A percentile compares a stretch with the other conserved stretches of the same genome.
phyloP scores from a whole-genome alignment of 1,284 basidiomycete species.

The Naganishia albida region DNA sequence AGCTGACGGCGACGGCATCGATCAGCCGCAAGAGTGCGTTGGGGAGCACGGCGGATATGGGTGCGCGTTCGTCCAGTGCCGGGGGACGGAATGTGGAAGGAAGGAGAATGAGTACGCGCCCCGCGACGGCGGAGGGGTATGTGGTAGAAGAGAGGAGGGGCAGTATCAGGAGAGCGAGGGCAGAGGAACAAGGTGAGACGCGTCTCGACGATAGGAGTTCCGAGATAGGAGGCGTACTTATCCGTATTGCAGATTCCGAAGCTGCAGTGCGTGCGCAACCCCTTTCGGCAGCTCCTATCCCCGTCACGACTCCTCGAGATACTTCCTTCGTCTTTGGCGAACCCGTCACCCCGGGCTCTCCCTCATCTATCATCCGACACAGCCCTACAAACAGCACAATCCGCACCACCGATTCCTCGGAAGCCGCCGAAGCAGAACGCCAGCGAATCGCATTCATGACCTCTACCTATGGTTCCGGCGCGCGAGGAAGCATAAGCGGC shows the following conservation, averaged over 20 bases:
- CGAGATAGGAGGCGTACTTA: not conserved
- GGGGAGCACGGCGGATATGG: slow-evolving; percentile 2
- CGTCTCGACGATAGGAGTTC: not conserved
- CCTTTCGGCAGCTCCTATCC: not conserved
- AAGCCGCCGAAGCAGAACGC: slow-evolving; percentile 51
- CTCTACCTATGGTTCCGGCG: slow-evolving; percentile 40
- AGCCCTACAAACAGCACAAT: slow-evolving; percentile 24
- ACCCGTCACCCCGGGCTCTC: slow-evolving; percentile 5
- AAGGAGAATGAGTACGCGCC: slow-evolving; percentile 5
- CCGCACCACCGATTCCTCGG: slow-evolving; percentile 43
- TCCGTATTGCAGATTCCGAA: not conserved
- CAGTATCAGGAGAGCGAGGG: not conserved
- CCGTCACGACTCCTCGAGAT: not conserved
- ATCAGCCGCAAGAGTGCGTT: slow-evolving; percentile 25
- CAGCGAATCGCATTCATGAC: slow-evolving; percentile 50
- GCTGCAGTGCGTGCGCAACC: not conserved
- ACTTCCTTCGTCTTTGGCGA: slow-evolving; percentile 27
- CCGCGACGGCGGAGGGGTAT: slow-evolving; percentile 12
- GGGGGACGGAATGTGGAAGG: slow-evolving; percentile 11
- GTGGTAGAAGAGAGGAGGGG: not conserved
- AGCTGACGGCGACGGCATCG: slow-evolving; percentile 23
- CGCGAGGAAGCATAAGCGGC: slow-evolving; percentile 13
- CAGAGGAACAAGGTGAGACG: not conserved
- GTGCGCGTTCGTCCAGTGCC: slow-evolving; percentile 5
- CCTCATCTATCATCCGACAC: slow-evolving; percentile 20